A percentile compares a stretch with the other conserved stretches of the same genome.
These are phyloP conservation scores for Sphaerulina populicola DNA, from an alignment of 2,329 filamentous ascomycete species.

Conservation along the genomic window DNA sequence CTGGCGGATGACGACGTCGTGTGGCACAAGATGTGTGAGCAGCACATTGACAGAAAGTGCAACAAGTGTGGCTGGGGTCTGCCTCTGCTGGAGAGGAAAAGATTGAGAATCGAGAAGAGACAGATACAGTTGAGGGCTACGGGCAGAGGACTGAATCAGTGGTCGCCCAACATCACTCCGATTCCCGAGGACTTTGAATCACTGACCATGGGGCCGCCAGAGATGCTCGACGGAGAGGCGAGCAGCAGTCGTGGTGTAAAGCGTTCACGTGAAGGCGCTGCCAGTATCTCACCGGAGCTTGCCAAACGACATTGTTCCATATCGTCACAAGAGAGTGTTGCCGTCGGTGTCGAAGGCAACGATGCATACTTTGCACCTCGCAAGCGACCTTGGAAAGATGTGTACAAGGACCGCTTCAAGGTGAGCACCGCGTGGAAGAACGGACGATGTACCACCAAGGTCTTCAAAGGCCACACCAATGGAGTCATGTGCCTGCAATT, in stretches of 20 bases:
- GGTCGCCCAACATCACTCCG: slow-evolving; percentile 46
- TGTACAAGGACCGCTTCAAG: slow-evolving; percentile 91
- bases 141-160: slow-evolving; percentile 49
- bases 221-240: slow-evolving; percentile 5
- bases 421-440: slow-evolving; percentile 98
- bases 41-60: slow-evolving; percentile 89
- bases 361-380: slow-evolving; percentile 46
- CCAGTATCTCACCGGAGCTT: slow-evolving; percentile 22
- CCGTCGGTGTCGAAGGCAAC: slow-evolving; percentile 13
- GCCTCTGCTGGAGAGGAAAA: slow-evolving; percentile 79
- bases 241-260: slow-evolving; percentile 15
- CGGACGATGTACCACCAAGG: slow-evolving; percentile 73
- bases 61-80: slow-evolving; percentile 94
- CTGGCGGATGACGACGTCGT: slow-evolving; percentile 96
- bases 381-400: slow-evolving; percentile 81
- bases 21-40: slow-evolving; percentile 97
- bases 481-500: slow-evolving; percentile 75
- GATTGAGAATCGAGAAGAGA: slow-evolving; percentile 75
- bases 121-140: slow-evolving; percentile 66
- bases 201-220: slow-evolving; percentile 4
- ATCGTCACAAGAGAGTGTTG: slow-evolving; percentile 13
- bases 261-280: slow-evolving; percentile 17
- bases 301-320: slow-evolving; percentile 25
- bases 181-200: slow-evolving; percentile 33
- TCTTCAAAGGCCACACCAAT: slow-evolving; percentile 80